Conservation (phyloP, 176 grass and related monocot genomes). For the Avena sativa region DNA sequence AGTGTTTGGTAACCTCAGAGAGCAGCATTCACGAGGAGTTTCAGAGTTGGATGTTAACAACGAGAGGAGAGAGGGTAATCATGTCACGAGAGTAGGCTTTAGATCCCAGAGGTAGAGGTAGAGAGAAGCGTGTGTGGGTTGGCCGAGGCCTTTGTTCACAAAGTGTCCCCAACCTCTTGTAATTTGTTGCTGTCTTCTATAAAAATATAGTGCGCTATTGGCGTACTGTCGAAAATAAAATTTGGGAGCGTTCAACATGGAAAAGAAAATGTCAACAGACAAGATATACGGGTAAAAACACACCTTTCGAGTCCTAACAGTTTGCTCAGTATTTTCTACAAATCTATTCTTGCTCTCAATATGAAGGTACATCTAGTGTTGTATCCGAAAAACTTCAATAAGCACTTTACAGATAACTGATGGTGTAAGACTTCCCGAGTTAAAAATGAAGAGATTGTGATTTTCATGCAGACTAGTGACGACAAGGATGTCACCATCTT, state of each 20-base stretch:
- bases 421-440: constrained; percentile 48
- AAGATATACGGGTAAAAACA: constrained; percentile 41
- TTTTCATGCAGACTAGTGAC: constrained; percentile 13
- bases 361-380: constrained; percentile 52
- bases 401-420: constrained; percentile 59
- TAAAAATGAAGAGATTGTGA: constrained; percentile 49
- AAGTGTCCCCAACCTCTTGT: no score
- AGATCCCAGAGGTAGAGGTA: no score
- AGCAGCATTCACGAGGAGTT: no score
- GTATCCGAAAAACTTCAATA: constrained; percentile 49
- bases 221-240: not conserved
- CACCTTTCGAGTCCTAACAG: constrained; percentile 16
- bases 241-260: constrained; percentile 8
- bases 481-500: constrained; percentile 11
- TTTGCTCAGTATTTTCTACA: constrained; percentile 54
- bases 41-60: no score
- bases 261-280: constrained; percentile 26
- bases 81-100: no score
- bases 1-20: no score
- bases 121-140: no score
- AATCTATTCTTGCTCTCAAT: constrained; percentile 49
- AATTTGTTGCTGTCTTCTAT: no score
- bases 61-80: no score
- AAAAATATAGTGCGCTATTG: no score
- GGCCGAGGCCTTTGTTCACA: no score